These are phyloP conservation scores for Elaphomyces granulatus DNA, from an alignment of 495 filamentous ascomycete genomes.

Conservation along the genomic window DNA sequence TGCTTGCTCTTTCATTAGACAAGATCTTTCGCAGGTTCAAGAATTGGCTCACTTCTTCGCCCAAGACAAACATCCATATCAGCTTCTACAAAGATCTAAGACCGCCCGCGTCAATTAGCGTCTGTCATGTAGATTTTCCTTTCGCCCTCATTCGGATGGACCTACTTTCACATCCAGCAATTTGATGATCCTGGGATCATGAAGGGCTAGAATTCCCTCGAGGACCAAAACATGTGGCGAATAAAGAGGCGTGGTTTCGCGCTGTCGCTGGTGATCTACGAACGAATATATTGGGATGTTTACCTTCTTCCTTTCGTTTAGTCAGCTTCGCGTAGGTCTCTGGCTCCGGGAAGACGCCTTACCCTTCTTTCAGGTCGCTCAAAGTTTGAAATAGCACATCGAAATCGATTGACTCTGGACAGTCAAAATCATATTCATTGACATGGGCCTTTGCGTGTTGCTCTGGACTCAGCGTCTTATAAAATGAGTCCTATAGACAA, in stretches of 20 bases:
- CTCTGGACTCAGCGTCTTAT: slow-evolving; percentile 68
- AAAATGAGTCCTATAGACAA: slow-evolving; percentile 78
- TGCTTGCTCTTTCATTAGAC: slow-evolving; percentile 10
- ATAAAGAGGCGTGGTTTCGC: slow-evolving; percentile 74
- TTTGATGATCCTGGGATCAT: slow-evolving; percentile 74
- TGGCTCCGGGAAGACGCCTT: slow-evolving; percentile 13
- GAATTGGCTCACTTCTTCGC: slow-evolving; percentile 55
- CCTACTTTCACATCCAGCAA: slow-evolving; percentile 79
- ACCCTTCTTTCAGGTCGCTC: slow-evolving; percentile 82
- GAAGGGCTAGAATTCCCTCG: slow-evolving; percentile 89
- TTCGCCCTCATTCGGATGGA: neutral
- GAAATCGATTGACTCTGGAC: slow-evolving; percentile 90
- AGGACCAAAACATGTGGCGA: slow-evolving; percentile 92
- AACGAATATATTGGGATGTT: slow-evolving; percentile 95
- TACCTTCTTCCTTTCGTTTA: slow-evolving; percentile 55
- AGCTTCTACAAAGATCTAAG: slow-evolving; percentile 82
- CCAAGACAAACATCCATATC: slow-evolving; percentile 90
- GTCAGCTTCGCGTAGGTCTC: neutral
- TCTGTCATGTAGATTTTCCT: neutral
- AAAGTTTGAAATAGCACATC: slow-evolving; percentile 73
- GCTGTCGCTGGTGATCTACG: slow-evolving; percentile 68
- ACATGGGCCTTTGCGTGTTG: slow-evolving; percentile 60
- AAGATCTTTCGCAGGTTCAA: too few relatives aligned
- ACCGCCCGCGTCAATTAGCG: neutral
- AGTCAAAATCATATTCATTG: slow-evolving; percentile 93